Evolutionary conservation across 495 filamentous ascomycete species (phyloP), one percentile per base, ranked within the genome.

Genomic region (Xylaria castorea): DNA sequence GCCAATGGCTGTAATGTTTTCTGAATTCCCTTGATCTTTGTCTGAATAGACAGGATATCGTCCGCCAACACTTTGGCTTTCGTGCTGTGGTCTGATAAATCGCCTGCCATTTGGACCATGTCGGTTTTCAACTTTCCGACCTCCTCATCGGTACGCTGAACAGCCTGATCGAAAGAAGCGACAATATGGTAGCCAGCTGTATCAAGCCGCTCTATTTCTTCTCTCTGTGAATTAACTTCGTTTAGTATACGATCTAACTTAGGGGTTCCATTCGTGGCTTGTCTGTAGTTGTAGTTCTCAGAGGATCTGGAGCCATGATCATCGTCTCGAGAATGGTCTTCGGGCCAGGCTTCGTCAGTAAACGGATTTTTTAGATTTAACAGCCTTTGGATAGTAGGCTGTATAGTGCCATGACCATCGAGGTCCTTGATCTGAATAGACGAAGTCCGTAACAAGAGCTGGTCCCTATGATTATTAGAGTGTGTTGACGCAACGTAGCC

Each of bases 191-290:
- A 75, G 11, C 80, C 80, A 22, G 77, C 77, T 48, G 62, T 77
- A 68, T 80, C 75, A 22, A 85, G 76, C 27, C 77, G 73, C 50
- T 81, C 74, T 55, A 80, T 76, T 42, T 81, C 76, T 61, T 78
- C 78, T 57, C 74, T 73, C 48, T 83, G 80, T n/a, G 60, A 34
- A 22, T 79, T 57, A 11, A 85, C 34, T 2, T 83, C 75, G 32
- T 57, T 25, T 53, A 46, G 18, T 38, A 65, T 64, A 40, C 7
- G 25, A 58, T 40, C 22, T n/a, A 71, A 14, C 25, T 46, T 14
- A 36, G 48, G 34, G 22, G 38, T 30, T 11, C 5, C 58, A 63
- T 27, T 20, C 6, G 12, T 40, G 12, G 57, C 9, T 50, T 71
- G 57, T 53, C 40, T 60, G 9, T 32, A 25, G 22, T 36, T 55